phyloP scores from a whole-genome alignment of 1,139 yeast genomes.

The Suhomyces bolitotheri region DNA sequence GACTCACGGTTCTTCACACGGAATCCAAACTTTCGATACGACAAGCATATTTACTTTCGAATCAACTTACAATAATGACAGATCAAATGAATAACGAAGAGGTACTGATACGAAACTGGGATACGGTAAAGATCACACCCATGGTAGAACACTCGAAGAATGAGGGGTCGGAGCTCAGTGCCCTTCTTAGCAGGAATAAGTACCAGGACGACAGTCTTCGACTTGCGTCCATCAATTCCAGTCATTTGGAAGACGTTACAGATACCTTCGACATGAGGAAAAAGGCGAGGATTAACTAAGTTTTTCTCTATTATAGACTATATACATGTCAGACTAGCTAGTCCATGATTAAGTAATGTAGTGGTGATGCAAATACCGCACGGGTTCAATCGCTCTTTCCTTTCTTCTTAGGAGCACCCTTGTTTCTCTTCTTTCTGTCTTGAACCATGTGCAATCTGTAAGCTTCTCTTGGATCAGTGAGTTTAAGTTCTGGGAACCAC shows the following conservation, averaged over 20 bases:
- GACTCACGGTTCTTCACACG: slow-evolving; percentile 12
- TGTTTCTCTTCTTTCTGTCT: slow-evolving; percentile 81
- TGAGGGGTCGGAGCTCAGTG: slow-evolving; percentile 9
- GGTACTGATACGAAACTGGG: slow-evolving; percentile 13
- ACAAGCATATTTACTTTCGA: slow-evolving; percentile 9
- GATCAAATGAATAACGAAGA: slow-evolving; percentile 10
- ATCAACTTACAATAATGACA: slow-evolving; percentile 4
- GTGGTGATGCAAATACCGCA: too few species aligned
- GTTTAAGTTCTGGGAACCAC: slow-evolving; percentile 58
- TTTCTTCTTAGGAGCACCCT: slow-evolving; percentile 89
- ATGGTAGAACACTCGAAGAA: not conserved
- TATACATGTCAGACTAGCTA: slow-evolving; percentile 7
- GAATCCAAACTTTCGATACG: slow-evolving; percentile 7
- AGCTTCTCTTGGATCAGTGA: slow-evolving; percentile 73
- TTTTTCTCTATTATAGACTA: slow-evolving; percentile 5
- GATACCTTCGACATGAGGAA: slow-evolving; percentile 31
- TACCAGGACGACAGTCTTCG: slow-evolving; percentile 7
- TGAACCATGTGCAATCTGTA: slow-evolving; percentile 66
- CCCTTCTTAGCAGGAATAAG: slow-evolving; percentile 11
- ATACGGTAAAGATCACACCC: not conserved
- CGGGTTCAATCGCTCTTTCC: slow-evolving; percentile 10
- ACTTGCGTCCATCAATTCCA: slow-evolving; percentile 11
- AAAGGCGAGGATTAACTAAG: slow-evolving; percentile 9
- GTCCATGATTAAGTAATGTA: too few species aligned
- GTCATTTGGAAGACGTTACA: slow-evolving; percentile 28